Percentiles rank a stretch among this genome's conserved stretches.
phyloP scores from a whole-genome alignment of 257 asterid species.

The Penstemon eatonii region DNA sequence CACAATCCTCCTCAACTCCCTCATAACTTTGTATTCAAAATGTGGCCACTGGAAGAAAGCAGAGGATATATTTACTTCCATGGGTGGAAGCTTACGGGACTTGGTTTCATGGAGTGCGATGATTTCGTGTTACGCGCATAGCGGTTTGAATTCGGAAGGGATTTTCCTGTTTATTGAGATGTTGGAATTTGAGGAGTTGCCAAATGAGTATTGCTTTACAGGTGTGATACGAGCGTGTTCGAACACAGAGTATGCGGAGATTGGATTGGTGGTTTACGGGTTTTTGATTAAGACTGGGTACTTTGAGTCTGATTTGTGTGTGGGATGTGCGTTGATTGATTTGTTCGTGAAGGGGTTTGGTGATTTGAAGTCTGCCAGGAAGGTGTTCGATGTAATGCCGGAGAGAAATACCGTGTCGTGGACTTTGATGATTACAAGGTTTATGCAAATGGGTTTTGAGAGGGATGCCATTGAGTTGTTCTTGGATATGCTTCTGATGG shows the following conservation, averaged over 20 bases:
- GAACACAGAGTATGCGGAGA: conserved; percentile 38
- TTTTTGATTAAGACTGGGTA: conserved; percentile 68
- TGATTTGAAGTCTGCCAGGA: conserved; percentile 59
- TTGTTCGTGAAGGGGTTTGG: conserved; percentile 63
- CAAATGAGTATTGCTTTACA: conserved; percentile 81
- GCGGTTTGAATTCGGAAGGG: conserved; percentile 40
- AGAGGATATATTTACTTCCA: conserved; percentile 47
- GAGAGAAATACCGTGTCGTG: conserved; percentile 71
- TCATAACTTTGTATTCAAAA: conserved; percentile 75
- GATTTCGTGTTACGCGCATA: conserved; percentile 75
- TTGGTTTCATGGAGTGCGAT: conserved; percentile 92
- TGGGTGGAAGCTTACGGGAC: conserved; percentile 61
- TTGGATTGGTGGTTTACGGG: conserved; percentile 70
- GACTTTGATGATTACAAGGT: conserved; percentile 87
- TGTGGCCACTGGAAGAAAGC: conserved; percentile 71
- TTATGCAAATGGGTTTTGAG: conserved; percentile 55
- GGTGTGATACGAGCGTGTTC: conserved; percentile 76
- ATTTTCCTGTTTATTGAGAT: conserved; percentile 54
- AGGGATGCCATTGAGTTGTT: conserved; percentile 49
- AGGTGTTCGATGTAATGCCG: conserved; percentile 79
- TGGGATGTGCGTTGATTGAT: conserved; percentile 86
- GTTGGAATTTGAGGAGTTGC: conserved; percentile 67
- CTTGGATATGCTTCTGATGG: conserved; percentile 58
- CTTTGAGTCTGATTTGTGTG: conserved; percentile 76
- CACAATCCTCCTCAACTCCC: conserved; percentile 67